Evolutionary conservation across 2,329 filamentous ascomycete genomes (phyloP).

Genomic region (Colletotrichum sp.): DNA sequence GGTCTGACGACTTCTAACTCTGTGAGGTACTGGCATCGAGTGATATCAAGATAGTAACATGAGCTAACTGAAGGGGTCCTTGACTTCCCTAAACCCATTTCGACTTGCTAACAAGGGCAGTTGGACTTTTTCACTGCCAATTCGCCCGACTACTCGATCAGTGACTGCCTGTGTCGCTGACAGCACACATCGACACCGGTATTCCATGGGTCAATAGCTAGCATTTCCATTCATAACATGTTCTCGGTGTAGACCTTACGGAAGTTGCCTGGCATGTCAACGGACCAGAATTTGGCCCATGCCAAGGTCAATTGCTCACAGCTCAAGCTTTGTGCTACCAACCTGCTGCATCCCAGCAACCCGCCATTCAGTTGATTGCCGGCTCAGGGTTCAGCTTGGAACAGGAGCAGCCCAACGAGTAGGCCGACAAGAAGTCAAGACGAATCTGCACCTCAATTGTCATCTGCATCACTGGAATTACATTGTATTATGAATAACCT

Average conservation of each 20-base stretch:
- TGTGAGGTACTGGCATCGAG: neutral
- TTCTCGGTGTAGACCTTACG: neutral
- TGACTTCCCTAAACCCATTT: neutral
- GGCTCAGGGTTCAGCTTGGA: neutral
- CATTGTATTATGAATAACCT: neutral
- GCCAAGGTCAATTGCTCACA: neutral
- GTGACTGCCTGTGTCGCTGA: neutral
- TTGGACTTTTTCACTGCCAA: neutral
- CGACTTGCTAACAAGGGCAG: neutral
- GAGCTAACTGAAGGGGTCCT: neutral
- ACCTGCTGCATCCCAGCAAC: neutral
- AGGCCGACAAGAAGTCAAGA: neutral
- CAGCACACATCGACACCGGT: neutral
- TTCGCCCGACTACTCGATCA: neutral
- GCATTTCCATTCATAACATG: neutral
- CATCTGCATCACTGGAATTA: neutral
- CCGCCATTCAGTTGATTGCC: neutral
- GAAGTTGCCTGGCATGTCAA: neutral
- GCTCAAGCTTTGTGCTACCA: neutral
- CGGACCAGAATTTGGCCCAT: neutral
- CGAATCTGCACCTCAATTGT: neutral
- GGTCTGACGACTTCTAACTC: neutral
- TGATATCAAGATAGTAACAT: neutral
- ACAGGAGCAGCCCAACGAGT: neutral
- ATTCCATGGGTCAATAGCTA: neutral